Conservation (phyloP, 176 grass and related monocot species). For the Secale cereale region DNA sequence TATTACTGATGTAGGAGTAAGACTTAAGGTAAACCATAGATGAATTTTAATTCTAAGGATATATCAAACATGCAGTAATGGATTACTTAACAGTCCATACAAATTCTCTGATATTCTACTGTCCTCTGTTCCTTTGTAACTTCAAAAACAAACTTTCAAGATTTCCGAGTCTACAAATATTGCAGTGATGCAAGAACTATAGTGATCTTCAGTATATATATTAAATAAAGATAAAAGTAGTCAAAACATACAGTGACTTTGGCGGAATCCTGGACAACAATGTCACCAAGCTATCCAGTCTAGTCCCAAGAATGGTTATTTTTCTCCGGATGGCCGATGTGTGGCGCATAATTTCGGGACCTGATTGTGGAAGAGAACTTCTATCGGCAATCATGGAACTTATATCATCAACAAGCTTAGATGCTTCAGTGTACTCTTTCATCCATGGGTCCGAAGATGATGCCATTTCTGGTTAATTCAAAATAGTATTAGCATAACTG, state of each 20-base stretch:
- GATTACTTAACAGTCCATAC: background rate
- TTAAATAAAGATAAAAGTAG: slow-evolving; percentile 6
- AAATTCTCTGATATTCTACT: background rate
- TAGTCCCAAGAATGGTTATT: slow-evolving; percentile 83
- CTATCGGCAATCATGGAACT: slow-evolving; percentile 76
- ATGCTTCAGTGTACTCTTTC: slow-evolving; percentile 78
- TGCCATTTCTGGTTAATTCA: slow-evolving; percentile 53
- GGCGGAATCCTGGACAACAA: slow-evolving; percentile 64
- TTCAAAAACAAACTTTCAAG: slow-evolving; percentile 7
- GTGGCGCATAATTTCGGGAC: slow-evolving; percentile 64
- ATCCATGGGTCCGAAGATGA: slow-evolving; percentile 71
- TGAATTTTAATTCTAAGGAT: background rate
- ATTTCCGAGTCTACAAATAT: background rate
- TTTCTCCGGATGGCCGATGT: slow-evolving; percentile 65
- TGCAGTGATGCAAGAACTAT: background rate
- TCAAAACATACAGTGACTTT: slow-evolving; percentile 72
- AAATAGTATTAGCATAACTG: slow-evolving; percentile 35
- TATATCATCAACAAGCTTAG: slow-evolving; percentile 79
- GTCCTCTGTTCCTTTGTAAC: background rate
- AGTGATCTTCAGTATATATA: background rate
- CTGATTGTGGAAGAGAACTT: slow-evolving; percentile 76
- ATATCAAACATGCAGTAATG: background rate
- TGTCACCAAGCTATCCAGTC: slow-evolving; percentile 68
- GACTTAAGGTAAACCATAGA: background rate
- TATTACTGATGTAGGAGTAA: background rate